These are phyloP conservation scores for Gloeostereum incarnatum DNA, from an alignment of 768 basidiomycete species.

Conservation along the genomic window DNA sequence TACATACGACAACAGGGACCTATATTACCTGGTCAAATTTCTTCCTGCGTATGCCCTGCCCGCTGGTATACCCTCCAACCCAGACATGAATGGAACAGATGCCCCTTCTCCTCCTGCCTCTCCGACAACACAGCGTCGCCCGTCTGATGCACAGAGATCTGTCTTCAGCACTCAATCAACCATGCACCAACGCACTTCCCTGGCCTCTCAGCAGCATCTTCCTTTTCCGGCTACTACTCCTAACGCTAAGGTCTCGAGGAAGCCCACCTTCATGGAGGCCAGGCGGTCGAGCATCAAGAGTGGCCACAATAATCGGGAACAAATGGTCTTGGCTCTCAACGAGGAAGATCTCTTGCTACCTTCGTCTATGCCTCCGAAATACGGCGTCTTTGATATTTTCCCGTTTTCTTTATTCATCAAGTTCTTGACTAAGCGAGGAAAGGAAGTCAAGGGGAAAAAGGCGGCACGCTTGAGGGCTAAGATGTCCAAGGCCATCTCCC, in stretches of 20 bases:
- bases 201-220: constrained; percentile 15
- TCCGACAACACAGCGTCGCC: no score
- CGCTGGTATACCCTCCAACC: constrained; percentile 31
- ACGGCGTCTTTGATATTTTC: constrained; percentile 54
- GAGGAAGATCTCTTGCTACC: constrained; percentile 45
- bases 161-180: constrained; percentile 12
- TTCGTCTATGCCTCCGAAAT: constrained; percentile 47
- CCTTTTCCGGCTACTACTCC: constrained; percentile 18
- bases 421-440: constrained; percentile 36
- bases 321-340: no score
- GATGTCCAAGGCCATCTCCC: constrained; percentile 37
- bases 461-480: constrained; percentile 46
- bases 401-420: constrained; percentile 65
- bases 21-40: constrained; percentile 65
- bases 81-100: constrained; percentile 15
- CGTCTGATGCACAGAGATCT: no score
- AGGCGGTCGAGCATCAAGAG: no score
- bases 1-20: no score
- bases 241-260: constrained; percentile 9
- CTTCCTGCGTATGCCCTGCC: constrained; percentile 59
- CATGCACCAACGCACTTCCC: constrained; percentile 14
- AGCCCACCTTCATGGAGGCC: constrained; percentile 16
- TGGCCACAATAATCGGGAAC: no score
- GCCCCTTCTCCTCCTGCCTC: constrained; percentile 4
- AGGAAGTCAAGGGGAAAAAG: constrained; percentile 51